These are phyloP conservation scores for Mollisia scopiformis DNA, from an alignment of 2,329 filamentous ascomycete genomes.

Conservation along the genomic window DNA sequence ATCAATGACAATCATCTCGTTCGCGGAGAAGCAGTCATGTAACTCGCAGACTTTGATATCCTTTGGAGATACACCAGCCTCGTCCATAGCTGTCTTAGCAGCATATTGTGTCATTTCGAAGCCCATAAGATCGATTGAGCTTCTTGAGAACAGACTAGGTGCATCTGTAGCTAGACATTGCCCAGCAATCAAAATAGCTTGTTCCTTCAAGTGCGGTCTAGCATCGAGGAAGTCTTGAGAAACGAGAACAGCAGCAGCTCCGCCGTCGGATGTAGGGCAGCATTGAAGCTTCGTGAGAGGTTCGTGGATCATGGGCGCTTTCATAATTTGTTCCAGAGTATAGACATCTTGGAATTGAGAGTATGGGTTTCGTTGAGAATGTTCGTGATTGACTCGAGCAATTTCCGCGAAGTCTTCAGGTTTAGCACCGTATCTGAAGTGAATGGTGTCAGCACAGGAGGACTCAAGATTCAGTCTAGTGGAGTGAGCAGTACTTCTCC, in stretches of 20 bases:
- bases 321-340: conserved; percentile 78
- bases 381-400: conserved; percentile 87
- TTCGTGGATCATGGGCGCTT: conserved; percentile 76
- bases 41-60: conserved; percentile 88
- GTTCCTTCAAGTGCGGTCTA: conserved; percentile 77
- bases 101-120: conserved; percentile 82
- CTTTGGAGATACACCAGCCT: conserved; percentile 69
- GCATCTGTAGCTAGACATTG: conserved; percentile 87
- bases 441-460: conserved; percentile 7
- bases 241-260: conserved; percentile 85
- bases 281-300: conserved; percentile 98
- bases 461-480: background rate
- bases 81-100: conserved; percentile 67
- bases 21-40: conserved; percentile 96
- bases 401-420: conserved; percentile 92
- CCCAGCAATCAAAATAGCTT: conserved; percentile 88
- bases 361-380: conserved; percentile 92
- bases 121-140: conserved; percentile 86
- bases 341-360: conserved; percentile 97
- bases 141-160: conserved; percentile 75
- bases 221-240: conserved; percentile 87
- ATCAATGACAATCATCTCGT: conserved; percentile 91
- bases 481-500: conserved; percentile 71
- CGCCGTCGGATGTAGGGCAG: conserved; percentile 94
- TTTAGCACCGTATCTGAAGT: conserved; percentile 74